Evolutionary conservation across 352 stramenopile species (phyloP), one percentile per base, ranked within the genome.

Genomic region (Phytophthora foliorum): DNA sequence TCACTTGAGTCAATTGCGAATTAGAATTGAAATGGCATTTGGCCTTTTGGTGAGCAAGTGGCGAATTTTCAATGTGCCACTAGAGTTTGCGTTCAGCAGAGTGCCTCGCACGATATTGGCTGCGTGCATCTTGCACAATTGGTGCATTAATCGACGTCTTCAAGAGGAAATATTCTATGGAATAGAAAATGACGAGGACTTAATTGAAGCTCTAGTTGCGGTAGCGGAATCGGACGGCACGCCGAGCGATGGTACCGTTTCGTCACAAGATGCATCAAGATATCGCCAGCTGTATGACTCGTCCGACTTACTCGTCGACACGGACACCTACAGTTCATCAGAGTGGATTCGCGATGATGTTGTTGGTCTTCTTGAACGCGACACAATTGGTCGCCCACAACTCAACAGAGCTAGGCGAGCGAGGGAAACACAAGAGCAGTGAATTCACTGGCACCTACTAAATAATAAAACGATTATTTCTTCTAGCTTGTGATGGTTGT

Each of bases 1-100:
- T 24, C 21, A 48, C 36, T 11, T 46, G 3, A 58, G 51, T 14
- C 29, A 56, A 29, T 31, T 45, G 3, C 49, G 31, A 6, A 45
- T 56, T 27, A 17, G 27, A 25, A n/a, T 57, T n/a, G 50, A 57
- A 34, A 58, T 48, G 51, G 34, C 51, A 17, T 58, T 58, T 32
- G 51, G 51, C n/a, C 17, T 57, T 11, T 44, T 56, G 29, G 31
- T 41, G 29, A 45, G 11, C 49, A 56, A 56, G 19, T 56, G 49
- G 49, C 31, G 49, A 5, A 16, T 45, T 16, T 56, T 56, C n/a
- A 56, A 45, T 17, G n/a, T 16, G 6, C n/a, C 29, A 8, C 21
- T 56, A 7, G 10, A 32, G 5, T 19, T 53, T 36, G 46, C 13
- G 17, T 29, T 53, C 16, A 53, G 39, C 2, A 16, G 3, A 27